A percentile compares a stretch with the other conserved stretches of the same genome.
Evolutionary conservation across 306 rosid genomes (phyloP).

Genomic region (Vigna trinervia): DNA sequence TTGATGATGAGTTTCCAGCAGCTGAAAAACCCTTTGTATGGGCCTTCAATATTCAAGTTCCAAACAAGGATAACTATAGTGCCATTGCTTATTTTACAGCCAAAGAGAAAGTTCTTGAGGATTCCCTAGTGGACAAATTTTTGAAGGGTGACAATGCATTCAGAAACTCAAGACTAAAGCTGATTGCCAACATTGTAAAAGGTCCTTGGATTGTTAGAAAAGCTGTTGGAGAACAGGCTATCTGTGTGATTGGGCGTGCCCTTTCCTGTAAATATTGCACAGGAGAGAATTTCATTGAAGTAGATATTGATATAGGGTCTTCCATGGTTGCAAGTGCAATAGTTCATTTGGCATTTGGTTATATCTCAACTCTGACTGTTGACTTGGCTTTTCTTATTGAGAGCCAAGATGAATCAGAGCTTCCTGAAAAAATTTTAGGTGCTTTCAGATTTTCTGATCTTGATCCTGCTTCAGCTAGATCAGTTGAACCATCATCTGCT

Average conservation of each 20-base stretch:
- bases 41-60: slow-evolving; percentile 92
- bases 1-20: slow-evolving; percentile 64
- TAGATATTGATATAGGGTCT: slow-evolving; percentile 90
- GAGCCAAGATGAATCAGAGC: slow-evolving; percentile 74
- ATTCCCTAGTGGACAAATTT: slow-evolving; percentile 73
- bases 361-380: slow-evolving; percentile 70
- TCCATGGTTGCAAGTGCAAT: slow-evolving; percentile 89
- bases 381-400: slow-evolving; percentile 91
- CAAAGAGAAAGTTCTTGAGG: slow-evolving; percentile 62
- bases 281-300: slow-evolving; percentile 76
- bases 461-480: slow-evolving; percentile 69
- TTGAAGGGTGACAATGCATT: slow-evolving; percentile 67
- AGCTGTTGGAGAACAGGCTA: slow-evolving; percentile 94
- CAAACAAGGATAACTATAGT: slow-evolving; percentile 77
- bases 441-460: slow-evolving; percentile 81
- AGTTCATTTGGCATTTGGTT: slow-evolving; percentile 87
- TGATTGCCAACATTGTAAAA: slow-evolving; percentile 80
- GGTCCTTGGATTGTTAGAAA: slow-evolving; percentile 95
- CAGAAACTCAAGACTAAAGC: slow-evolving; percentile 82
- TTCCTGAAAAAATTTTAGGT: slow-evolving; percentile 79
- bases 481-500: slow-evolving; percentile 56
- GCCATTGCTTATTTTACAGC: slow-evolving; percentile 74
- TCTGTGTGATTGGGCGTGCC: slow-evolving; percentile 82
- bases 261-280: slow-evolving; percentile 67
- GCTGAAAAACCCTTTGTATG: slow-evolving; percentile 78